Evolutionary conservation across 2,329 filamentous ascomycete genomes (phyloP).

Genomic region (Pseudocercospora fuligena): DNA sequence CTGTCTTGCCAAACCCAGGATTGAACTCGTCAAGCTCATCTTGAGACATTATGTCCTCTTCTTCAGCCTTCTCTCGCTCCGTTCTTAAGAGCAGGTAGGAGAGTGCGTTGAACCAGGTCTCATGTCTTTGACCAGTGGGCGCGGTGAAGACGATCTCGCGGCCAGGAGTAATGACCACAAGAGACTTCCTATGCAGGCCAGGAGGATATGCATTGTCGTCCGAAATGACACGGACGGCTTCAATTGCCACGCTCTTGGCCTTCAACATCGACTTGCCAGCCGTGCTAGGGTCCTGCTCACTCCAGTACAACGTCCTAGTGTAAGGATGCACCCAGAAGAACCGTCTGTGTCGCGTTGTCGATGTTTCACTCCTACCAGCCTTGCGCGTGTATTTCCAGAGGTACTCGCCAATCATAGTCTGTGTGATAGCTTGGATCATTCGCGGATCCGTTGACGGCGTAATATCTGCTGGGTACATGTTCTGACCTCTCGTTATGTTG

Average conservation of each 20-base stretch:
- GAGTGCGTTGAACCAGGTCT: constrained; percentile 98
- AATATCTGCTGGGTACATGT: constrained; percentile 64
- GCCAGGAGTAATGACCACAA: constrained; percentile 87
- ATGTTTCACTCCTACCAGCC: constrained; percentile 85
- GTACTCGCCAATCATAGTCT: constrained; percentile 99
- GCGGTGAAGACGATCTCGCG: constrained; percentile 93
- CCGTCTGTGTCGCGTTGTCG: constrained; percentile 84
- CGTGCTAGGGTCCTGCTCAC: constrained; percentile 80
- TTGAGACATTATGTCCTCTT: constrained; percentile 61
- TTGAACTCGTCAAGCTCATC: constrained; percentile 80
- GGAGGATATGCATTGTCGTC: constrained; percentile 96
- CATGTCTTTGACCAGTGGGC: constrained; percentile 88
- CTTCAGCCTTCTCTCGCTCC: constrained; percentile 51
- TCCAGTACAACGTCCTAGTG: constrained; percentile 96
- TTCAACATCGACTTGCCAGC: constrained; percentile 77
- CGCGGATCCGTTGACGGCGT: constrained; percentile 79
- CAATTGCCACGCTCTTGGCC: constrained; percentile 90
- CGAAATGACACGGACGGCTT: constrained; percentile 86
- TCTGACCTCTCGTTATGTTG: constrained; percentile 66
- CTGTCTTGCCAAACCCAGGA: constrained; percentile 54
- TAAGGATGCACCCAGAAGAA: constrained; percentile 99
- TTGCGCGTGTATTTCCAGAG: constrained; percentile 99
- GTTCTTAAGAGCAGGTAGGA: constrained; percentile 88
- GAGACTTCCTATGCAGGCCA: constrained; percentile 89
- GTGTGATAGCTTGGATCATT: constrained; percentile 98